Conservation (phyloP, 805 yeast species). For the Candida takata region DNA sequence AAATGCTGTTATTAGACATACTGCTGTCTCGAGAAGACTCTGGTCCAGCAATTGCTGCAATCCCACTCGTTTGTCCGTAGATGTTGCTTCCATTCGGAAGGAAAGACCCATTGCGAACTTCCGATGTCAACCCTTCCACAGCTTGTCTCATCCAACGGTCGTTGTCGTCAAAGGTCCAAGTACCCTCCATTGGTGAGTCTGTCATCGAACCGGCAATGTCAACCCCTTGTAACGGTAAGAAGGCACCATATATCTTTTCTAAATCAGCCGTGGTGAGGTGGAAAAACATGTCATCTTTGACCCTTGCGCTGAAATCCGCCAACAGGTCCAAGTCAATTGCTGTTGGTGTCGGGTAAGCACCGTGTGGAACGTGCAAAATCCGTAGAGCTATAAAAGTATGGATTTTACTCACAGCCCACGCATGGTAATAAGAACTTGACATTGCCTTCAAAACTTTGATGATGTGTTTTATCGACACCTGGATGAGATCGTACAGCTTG, state of each 20-base stretch:
- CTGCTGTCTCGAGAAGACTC: too few relatives aligned
- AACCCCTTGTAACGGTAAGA: conserved; percentile 6
- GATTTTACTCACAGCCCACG: conserved; percentile 21
- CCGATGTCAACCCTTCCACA: conserved; percentile 7
- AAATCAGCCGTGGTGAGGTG: conserved; percentile 10
- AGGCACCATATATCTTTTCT: conserved; percentile 3
- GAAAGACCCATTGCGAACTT: neutral
- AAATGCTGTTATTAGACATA: too few relatives aligned
- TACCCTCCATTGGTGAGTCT: conserved; percentile 4
- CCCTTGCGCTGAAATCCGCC: conserved; percentile 5
- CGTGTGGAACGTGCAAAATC: conserved; percentile 6
- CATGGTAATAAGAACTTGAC: conserved; percentile 21
- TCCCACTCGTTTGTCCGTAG: too few relatives aligned
- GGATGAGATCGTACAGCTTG: conserved; percentile 5
- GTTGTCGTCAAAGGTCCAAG: conserved; percentile 13
- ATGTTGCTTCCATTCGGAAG: too few relatives aligned
- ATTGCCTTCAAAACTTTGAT: conserved; percentile 8
- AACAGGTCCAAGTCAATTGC: conserved; percentile 10
- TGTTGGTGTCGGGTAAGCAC: neutral
- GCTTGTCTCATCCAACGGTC: conserved; percentile 20
- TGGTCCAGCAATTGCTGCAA: too few relatives aligned
- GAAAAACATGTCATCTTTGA: conserved; percentile 15
- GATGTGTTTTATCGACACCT: conserved; percentile 5
- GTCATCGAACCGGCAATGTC: conserved; percentile 3
- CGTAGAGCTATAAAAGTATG: conserved; percentile 14